Conservation (phyloP, 1,284 basidiomycete genomes). For the Tilletia setariae region DNA sequence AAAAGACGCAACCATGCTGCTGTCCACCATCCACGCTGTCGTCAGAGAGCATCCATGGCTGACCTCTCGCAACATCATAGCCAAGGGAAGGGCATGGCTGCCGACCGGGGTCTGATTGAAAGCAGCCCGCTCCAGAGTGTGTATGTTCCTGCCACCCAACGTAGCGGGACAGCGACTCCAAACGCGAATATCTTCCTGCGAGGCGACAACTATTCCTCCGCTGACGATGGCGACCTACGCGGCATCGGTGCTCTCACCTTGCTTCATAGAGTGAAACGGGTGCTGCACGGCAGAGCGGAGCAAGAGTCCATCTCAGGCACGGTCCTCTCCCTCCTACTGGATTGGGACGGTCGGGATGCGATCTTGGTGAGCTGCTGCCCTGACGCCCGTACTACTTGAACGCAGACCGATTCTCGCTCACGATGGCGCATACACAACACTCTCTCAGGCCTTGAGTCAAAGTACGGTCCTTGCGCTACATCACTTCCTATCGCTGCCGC, state of each 20-base stretch:
- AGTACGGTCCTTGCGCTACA: background rate
- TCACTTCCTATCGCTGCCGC: background rate
- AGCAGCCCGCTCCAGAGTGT: slow-evolving; percentile 9
- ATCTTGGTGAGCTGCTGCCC: slow-evolving; percentile 1
- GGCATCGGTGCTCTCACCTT: no score
- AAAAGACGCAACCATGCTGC: no score
- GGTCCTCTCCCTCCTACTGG: background rate
- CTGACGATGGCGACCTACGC: no score
- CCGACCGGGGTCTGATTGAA: background rate
- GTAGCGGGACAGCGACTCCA: background rate
- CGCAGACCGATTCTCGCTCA: background rate
- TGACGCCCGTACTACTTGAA: background rate
- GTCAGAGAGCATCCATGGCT: no score
- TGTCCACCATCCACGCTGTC: no score
- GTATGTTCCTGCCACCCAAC: background rate
- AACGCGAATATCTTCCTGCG: background rate
- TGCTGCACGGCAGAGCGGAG: no score
- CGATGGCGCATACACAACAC: background rate
- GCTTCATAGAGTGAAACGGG: no score
- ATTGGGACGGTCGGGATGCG: slow-evolving; percentile 1
- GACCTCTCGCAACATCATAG: no score
- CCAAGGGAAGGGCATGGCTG: no score
- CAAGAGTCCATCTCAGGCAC: background rate
- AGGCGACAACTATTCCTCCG: no score
- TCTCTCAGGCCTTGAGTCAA: background rate